phyloP scores from a whole-genome alignment of 2,329 filamentous ascomycete genomes.

The Diaporthe eres region DNA sequence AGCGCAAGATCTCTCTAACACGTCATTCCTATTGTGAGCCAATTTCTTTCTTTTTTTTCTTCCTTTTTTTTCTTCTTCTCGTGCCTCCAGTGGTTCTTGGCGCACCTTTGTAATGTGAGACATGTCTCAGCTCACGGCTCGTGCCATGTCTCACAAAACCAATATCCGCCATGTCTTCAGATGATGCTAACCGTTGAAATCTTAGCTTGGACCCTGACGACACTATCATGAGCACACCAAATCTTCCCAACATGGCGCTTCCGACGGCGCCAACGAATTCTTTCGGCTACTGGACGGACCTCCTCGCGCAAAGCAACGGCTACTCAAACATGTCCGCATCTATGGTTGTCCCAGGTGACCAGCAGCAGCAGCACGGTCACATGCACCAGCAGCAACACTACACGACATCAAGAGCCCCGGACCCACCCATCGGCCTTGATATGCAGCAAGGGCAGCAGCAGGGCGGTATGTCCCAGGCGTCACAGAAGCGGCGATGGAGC shows the following conservation, averaged over 20 bases:
- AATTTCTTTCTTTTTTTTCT: background rate
- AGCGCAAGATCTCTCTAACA: constrained; percentile 42
- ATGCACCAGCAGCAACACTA: constrained; percentile 41
- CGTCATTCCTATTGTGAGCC: constrained; percentile 42
- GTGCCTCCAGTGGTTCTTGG: constrained; percentile 1
- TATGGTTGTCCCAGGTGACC: constrained; percentile 40
- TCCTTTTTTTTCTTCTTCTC: background rate
- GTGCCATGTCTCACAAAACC: constrained; percentile 34
- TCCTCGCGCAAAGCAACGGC: constrained; percentile 35
- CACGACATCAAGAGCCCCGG: constrained; percentile 39
- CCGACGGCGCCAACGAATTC: constrained; percentile 41
- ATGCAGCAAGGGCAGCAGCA: constrained; percentile 38
- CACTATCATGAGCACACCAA: constrained; percentile 41
- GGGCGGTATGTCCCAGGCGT: constrained; percentile 32
- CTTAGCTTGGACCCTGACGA: constrained; percentile 41
- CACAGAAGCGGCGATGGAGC: constrained; percentile 41
- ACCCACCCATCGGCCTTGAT: constrained; percentile 40
- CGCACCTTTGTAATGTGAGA: constrained; percentile 21
- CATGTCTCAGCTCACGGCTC: constrained; percentile 36
- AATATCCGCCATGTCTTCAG: background rate
- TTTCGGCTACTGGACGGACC: constrained; percentile 42
- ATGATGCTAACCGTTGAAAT: constrained; percentile 32
- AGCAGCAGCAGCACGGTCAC: constrained; percentile 37
- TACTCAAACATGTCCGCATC: constrained; percentile 38
- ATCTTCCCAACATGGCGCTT: constrained; percentile 39